Evolutionary conservation across 1,284 basidiomycete genomes (phyloP), one percentile per base, ranked within the genome.

Genomic region (Sporisorium exsertum): DNA sequence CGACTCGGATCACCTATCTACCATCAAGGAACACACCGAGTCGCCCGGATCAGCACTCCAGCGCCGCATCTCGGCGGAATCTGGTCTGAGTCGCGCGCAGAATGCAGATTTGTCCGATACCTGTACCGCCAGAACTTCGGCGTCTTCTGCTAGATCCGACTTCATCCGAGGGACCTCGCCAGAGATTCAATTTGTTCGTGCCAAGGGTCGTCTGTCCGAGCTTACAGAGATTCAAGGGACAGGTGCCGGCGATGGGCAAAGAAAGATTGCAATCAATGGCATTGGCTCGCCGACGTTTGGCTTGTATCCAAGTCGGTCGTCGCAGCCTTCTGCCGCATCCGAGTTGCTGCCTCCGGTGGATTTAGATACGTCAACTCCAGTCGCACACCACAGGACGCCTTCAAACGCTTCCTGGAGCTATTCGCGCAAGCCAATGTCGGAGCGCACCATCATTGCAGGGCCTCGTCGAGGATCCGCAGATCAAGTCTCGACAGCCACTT

Each of bases 21-120:
- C 61, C 58, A 75, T 75, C 54, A 69, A 67, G 52, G 72, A 75
- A 46, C 54, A 57, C 51, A 57, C 58, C n/a, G 72, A 74, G 33
- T 62, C 72, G 52, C 72, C 72, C 1, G 62, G 58, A 22, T 59
- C 62, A 2, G 35, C 58, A 33, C 62, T 58, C 5, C 61, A 63
- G 29, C 72, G 55, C 5, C 66, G 58, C 6, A 40, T 50, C 12
- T 69, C 72, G 26, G 33, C 60, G 20, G 61, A 64, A 5, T 64
- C 46, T 3, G 45, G 51, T 5, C 35, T 58, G 42, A 64, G 61
- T 43, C 61, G 50, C 7, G 58, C 56, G 20, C 46, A 33, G 9
- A 43, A 5, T 12, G 57, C 51, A 6, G 57, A 33, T 6, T 32
- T 43, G 13, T 58, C 51, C 5, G 65, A 65, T 10, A 35, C 47